Percentiles rank a stretch among this genome's conserved stretches.
phyloP scores from a whole-genome alignment of 1,284 basidiomycete genomes.

The Apiotrichum sp. region DNA sequence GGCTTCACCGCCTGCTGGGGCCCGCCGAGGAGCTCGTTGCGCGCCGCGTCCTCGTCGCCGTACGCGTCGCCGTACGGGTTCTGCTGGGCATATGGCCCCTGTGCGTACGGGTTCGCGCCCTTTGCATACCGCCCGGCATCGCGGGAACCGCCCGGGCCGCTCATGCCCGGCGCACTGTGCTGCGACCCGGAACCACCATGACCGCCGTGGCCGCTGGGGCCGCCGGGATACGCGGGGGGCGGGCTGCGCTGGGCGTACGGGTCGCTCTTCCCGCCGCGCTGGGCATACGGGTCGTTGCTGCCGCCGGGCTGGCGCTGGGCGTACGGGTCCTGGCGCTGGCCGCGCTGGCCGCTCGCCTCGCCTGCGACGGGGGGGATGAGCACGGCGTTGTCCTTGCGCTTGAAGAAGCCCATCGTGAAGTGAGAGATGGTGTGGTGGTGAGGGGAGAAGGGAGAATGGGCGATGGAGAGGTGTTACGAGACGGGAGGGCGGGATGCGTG shows the following conservation, averaged over 20 bases:
- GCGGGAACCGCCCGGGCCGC: too few species aligned
- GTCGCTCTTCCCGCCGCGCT: constrained; percentile 26
- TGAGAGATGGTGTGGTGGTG: constrained; percentile 10
- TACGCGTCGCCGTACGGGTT: background rate
- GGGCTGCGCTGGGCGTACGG: constrained; percentile 24
- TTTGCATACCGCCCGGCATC: too few species aligned
- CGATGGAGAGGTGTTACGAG: background rate
- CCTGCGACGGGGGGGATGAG: constrained; percentile 58
- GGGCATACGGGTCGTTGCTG: constrained; percentile 31
- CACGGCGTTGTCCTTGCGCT: constrained; percentile 56
- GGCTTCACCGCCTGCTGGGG: constrained; percentile 47
- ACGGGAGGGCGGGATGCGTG: too few species aligned
- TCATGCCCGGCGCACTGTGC: too few species aligned
- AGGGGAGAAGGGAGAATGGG: background rate
- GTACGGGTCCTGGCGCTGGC: constrained; percentile 40
- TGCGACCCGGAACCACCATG: too few species aligned
- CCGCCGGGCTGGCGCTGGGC: constrained; percentile 29
- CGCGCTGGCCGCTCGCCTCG: constrained; percentile 18
- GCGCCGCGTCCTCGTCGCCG: constrained; percentile 53
- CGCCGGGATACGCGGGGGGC: too few species aligned
- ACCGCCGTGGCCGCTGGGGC: too few species aligned
- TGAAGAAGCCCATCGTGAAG: constrained; percentile 65
- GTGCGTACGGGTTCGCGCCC: too few species aligned
- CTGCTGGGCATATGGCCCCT: background rate
- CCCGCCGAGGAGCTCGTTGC: constrained; percentile 54